These are phyloP conservation scores for Puccinia novopanici DNA, from an alignment of 1,284 basidiomycete genomes.

Conservation along the genomic window DNA sequence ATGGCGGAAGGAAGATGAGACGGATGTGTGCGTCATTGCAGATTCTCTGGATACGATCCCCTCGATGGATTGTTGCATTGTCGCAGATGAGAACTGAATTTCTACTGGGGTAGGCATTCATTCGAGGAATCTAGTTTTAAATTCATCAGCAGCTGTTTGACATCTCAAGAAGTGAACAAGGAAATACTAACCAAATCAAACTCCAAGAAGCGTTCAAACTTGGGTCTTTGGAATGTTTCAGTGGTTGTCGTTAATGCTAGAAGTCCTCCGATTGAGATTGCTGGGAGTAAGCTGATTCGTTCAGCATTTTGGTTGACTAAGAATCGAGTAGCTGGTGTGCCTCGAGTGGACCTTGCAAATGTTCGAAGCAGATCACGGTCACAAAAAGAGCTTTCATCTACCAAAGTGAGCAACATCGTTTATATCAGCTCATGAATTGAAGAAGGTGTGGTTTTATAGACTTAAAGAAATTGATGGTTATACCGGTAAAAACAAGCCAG, in stretches of 20 bases:
- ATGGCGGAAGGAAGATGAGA: background rate
- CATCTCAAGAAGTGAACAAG: too few relatives aligned
- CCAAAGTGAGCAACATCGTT: too few relatives aligned
- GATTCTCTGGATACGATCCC: background rate
- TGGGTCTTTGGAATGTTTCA: background rate
- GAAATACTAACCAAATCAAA: background rate
- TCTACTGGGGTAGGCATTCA: background rate
- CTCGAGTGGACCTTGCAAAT: background rate
- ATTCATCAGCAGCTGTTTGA: too few relatives aligned
- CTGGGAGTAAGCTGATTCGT: background rate
- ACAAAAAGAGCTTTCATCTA: background rate
- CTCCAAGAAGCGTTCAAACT: background rate
- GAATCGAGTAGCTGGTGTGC: background rate
- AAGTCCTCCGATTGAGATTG: background rate
- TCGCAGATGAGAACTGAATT: background rate
- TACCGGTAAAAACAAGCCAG: too few relatives aligned
- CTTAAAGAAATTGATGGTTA: too few relatives aligned
- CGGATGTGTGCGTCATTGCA: background rate
- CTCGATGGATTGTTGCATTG: conserved; percentile 8
- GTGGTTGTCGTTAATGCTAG: background rate
- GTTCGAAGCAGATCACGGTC: too few relatives aligned
- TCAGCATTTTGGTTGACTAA: background rate
- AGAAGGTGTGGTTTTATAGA: too few relatives aligned
- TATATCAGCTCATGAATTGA: too few relatives aligned
- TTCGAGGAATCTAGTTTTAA: background rate